Conservation (phyloP, 345 rosid species). For the Citropsis articulata region DNA sequence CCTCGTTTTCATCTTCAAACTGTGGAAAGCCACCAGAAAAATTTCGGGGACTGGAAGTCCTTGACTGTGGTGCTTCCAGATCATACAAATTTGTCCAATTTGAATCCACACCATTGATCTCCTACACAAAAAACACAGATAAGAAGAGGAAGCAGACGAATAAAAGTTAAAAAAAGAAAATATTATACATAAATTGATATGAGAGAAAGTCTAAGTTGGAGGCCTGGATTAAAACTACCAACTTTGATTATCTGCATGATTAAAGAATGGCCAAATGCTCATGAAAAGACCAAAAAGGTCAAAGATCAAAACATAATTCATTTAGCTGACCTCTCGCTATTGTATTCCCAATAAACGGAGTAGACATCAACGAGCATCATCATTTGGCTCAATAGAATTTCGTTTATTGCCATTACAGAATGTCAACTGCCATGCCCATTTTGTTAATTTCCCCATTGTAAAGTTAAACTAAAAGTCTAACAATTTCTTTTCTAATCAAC, state of each 20-base stretch:
- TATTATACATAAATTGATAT: background rate
- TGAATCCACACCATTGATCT: constrained; percentile 46
- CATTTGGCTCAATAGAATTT: background rate
- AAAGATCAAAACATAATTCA: background rate
- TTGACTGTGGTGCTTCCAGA: constrained; percentile 39
- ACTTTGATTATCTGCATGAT: background rate
- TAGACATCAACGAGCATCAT: background rate
- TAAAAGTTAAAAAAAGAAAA: background rate
- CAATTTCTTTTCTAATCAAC: background rate
- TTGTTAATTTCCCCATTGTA: background rate
- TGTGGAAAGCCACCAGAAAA: constrained; percentile 28
- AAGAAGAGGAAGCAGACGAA: constrained; percentile 7
- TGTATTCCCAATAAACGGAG: background rate
- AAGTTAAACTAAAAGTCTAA: background rate
- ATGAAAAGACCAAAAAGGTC: background rate
- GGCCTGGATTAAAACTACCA: background rate
- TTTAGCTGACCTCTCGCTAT: background rate
- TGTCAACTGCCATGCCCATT: background rate
- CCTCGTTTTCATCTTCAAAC: constrained; percentile 34
- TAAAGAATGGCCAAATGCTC: background rate
- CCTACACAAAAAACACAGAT: constrained; percentile 31
- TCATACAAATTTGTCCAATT: constrained; percentile 36
- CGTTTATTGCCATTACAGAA: background rate
- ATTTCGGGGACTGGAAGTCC: constrained; percentile 24
- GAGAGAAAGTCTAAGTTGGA: background rate